A percentile compares a stretch with the other conserved stretches of the same genome.
Evolutionary conservation across 345 rosid species (phyloP).

Genomic region (Noccaea caerulescens): DNA sequence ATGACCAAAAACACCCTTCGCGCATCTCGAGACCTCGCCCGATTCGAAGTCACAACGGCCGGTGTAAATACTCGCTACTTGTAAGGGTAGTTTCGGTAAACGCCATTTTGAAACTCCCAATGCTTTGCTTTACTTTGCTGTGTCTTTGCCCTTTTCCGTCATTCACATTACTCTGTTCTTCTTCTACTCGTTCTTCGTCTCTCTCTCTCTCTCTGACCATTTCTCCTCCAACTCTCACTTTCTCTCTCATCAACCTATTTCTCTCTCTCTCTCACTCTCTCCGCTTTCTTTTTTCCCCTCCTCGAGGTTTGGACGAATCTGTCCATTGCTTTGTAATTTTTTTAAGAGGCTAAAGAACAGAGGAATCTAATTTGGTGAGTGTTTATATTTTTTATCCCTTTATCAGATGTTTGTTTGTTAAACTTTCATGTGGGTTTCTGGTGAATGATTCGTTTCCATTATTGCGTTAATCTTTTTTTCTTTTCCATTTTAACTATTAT

Average conservation of each 20-base stretch:
- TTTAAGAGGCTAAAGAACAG: background rate
- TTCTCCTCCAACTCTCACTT: slow-evolving; percentile 21
- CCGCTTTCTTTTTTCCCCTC: background rate
- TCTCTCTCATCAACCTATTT: slow-evolving; percentile 30
- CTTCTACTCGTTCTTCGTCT: background rate
- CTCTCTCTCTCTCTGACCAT: slow-evolving; percentile 17
- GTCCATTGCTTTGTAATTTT: background rate
- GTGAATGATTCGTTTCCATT: slow-evolving; percentile 42
- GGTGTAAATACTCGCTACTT: slow-evolving; percentile 32
- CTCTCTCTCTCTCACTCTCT: slow-evolving; percentile 15
- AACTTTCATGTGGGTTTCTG: slow-evolving; percentile 44
- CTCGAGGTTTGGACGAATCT: slow-evolving; percentile 16
- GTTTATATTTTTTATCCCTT: background rate
- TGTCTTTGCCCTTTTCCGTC: slow-evolving; percentile 37
- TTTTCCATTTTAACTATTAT: background rate
- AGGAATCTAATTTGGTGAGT: slow-evolving; percentile 41
- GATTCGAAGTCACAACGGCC: slow-evolving; percentile 35
- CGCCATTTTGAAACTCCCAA: slow-evolving; percentile 30
- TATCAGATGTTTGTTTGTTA: slow-evolving; percentile 14
- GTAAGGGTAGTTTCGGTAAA: slow-evolving; percentile 28
- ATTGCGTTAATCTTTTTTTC: slow-evolving; percentile 19
- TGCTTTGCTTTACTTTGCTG: slow-evolving; percentile 21
- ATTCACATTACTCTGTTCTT: slow-evolving; percentile 22
- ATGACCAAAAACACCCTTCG: slow-evolving; percentile 35
- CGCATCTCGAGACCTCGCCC: slow-evolving; percentile 40